Base-by-base conservation (phyloP, 345 rosid species). In the Eucalyptus curtisii region DNA sequence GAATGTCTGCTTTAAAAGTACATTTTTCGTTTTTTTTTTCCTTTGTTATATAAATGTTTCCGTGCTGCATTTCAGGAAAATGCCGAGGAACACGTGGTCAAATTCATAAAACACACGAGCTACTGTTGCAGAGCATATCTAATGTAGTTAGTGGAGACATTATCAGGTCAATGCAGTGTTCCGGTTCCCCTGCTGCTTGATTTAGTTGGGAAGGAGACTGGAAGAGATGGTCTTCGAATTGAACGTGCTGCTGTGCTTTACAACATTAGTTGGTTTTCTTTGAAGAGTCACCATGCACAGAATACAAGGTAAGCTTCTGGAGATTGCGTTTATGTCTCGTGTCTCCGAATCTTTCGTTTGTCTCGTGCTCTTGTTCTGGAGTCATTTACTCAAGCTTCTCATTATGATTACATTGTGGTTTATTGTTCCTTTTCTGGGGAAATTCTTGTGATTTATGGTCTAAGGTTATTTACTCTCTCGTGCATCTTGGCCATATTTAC, bases 161-260 rank as follows among this genome's bases (percentile, higher is more conserved):
- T 93, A 76, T 91, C 90, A 86, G 44, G 79, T 86, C 92, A 85
- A 90, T 88, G 93, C 89, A 68, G 93, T 90, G 87, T 85, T 89
- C 88, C 91, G 9, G 87, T 87, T 53, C 42, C 89, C 16, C 87
- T 88, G 89, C 88, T 96, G 93, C 93, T 96, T 92, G 95, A 95
- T 89, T 91, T 94, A 89, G 92, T 96, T 57, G 97, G 93, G 61
- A 93, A 93, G 89, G 98, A 97, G 89, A 90, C 91, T 79, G 45
- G 90, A 42, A 92, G 92, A 76, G 97, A 96, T 92, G 89, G 92
- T 66, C 93, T 97, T 86, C 94, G 95, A 44, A 88, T 95, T 89
- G 98, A 97, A 88, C 96, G 95, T 85, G 98, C 98, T 53, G 89
- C 90, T 68, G 85, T 94, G 76, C 95, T 97, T 76, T 95, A 94